Percentiles rank a stretch among this genome's conserved stretches.
Conservation (phyloP, 2,329 filamentous ascomycete species). For the Westerdykella ornata region DNA sequence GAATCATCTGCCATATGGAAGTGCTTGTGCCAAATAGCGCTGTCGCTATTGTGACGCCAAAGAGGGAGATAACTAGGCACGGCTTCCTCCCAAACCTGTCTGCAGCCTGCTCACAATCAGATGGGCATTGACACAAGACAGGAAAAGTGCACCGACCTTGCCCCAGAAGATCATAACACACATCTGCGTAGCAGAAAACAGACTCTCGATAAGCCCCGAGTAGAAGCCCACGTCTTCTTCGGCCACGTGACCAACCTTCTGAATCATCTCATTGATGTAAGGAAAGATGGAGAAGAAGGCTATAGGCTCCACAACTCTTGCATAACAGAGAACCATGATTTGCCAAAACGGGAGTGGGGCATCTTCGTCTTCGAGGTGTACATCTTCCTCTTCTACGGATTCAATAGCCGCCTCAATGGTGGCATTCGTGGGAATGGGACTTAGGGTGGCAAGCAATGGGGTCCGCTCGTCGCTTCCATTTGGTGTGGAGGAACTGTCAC, state of each 20-base stretch:
- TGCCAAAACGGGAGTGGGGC: slow-evolving; percentile 42
- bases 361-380: slow-evolving; percentile 17
- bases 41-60: slow-evolving; percentile 56
- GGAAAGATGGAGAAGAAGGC: slow-evolving; percentile 82
- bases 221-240: slow-evolving; percentile 72
- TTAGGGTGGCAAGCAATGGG: slow-evolving; percentile 20
- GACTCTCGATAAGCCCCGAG: slow-evolving; percentile 61
- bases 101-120: slow-evolving; percentile 38
- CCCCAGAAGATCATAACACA: slow-evolving; percentile 72
- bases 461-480: slow-evolving; percentile 20
- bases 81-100: slow-evolving; percentile 68
- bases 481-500: not conserved
- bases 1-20: slow-evolving; percentile 65
- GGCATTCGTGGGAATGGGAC: slow-evolving; percentile 13
- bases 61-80: slow-evolving; percentile 59
- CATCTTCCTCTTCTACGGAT: slow-evolving; percentile 3
- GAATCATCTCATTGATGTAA: slow-evolving; percentile 72
- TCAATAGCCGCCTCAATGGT: slow-evolving; percentile 4
- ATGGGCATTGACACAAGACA: not conserved
- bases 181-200: slow-evolving; percentile 72
- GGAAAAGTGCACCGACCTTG: slow-evolving; percentile 25
- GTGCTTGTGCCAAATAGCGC: slow-evolving; percentile 62
- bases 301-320: slow-evolving; percentile 65
- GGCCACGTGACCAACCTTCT: slow-evolving; percentile 55
- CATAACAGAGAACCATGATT: slow-evolving; percentile 66